phyloP scores from a whole-genome alignment of 345 rosid genomes.

The Reutealis trisperma region DNA sequence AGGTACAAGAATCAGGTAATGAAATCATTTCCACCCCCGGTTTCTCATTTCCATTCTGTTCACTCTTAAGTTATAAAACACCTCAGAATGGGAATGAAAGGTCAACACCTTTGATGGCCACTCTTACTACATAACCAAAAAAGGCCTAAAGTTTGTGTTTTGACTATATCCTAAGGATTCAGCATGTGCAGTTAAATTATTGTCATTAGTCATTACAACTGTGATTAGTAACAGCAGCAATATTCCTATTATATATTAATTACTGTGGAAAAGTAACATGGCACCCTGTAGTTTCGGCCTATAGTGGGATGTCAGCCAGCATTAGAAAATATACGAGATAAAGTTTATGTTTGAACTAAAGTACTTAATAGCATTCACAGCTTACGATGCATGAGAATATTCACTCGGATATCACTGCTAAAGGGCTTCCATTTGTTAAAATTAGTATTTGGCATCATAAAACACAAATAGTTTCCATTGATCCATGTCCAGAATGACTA shows the following conservation, averaged over 20 bases:
- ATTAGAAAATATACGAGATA: not conserved
- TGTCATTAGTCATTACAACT: not conserved
- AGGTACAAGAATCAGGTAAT: not conserved
- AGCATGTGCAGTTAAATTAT: too few species aligned
- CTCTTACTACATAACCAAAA: not conserved
- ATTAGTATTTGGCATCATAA: not conserved
- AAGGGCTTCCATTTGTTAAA: not conserved
- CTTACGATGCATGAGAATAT: too few species aligned
- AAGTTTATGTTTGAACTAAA: not conserved
- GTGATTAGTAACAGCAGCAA: not conserved
- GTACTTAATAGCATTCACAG: not conserved
- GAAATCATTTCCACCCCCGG: not conserved
- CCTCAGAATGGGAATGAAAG: not conserved
- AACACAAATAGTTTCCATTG: not conserved
- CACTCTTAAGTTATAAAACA: not conserved
- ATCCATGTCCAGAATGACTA: not conserved
- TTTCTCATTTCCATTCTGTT: not conserved
- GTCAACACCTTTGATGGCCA: not conserved
- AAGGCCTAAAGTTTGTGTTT: not conserved
- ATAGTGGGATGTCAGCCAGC: not conserved
- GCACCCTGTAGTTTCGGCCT: not conserved
- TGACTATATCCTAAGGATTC: not conserved
- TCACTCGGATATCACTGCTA: not conserved
- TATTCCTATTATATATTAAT: not conserved
- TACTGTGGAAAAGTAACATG: not conserved